These are phyloP conservation scores for Calvatia gigantea DNA, from an alignment of 768 basidiomycete species.

Conservation along the genomic window DNA sequence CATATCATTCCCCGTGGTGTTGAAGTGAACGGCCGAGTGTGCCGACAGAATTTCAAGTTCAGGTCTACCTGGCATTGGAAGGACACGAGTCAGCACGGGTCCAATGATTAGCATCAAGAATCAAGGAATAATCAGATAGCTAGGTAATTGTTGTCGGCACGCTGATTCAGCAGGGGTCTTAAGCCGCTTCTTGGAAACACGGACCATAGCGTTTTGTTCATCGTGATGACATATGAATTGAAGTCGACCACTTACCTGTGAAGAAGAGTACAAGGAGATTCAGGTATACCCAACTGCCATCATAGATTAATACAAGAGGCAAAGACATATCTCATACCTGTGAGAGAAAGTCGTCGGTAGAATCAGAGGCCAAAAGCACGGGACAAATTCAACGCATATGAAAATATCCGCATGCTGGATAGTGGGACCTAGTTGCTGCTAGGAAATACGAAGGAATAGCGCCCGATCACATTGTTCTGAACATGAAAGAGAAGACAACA, in stretches of 20 bases:
- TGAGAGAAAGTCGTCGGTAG: too few relatives aligned
- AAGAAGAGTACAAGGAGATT: neutral
- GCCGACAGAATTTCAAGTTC: neutral
- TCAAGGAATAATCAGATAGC: slow-evolving; percentile 55
- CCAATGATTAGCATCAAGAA: neutral
- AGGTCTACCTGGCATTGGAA: neutral
- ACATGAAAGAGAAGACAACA: too few relatives aligned
- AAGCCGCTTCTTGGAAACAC: slow-evolving; percentile 89
- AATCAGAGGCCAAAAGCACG: too few relatives aligned
- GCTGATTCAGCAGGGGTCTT: slow-evolving; percentile 73
- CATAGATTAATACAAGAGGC: too few relatives aligned
- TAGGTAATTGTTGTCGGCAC: slow-evolving; percentile 70
- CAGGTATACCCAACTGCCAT: too few relatives aligned
- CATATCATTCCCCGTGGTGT: neutral
- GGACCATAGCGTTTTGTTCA: slow-evolving; percentile 70
- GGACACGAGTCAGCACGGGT: neutral
- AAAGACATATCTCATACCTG: too few relatives aligned
- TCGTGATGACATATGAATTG: slow-evolving; percentile 24
- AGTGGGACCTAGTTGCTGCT: slow-evolving; percentile 94
- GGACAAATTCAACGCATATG: too few relatives aligned
- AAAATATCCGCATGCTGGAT: slow-evolving; percentile 74
- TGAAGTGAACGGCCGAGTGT: too few relatives aligned
- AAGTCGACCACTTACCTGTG: neutral
- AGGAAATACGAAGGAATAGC: slow-evolving; percentile 99
- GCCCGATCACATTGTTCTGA: too few relatives aligned